Evolutionary conservation across 1,284 basidiomycete genomes (phyloP).

Genomic region (Meira nashicola): DNA sequence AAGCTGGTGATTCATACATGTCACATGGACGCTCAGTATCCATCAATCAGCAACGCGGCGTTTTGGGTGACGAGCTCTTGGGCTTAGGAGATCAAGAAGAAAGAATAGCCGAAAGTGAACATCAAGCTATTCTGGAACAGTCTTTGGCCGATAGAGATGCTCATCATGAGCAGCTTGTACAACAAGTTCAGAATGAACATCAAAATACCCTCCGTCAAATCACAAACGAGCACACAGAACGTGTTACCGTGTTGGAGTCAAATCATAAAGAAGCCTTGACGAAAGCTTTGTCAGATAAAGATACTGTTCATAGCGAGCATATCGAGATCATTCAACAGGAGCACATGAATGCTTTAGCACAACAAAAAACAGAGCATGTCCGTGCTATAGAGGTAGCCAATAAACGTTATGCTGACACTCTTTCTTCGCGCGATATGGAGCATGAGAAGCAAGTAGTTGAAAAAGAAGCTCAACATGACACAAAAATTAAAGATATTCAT

Average conservation of each 20-base stretch:
- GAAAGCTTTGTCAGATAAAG: background rate
- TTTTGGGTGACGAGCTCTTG: constrained; percentile 32
- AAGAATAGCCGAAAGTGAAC: background rate
- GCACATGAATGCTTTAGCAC: constrained; percentile 11
- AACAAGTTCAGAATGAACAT: constrained; percentile 20
- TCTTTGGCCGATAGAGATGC: constrained; percentile 4
- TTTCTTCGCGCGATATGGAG: constrained; percentile 20
- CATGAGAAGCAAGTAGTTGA: constrained; percentile 20
- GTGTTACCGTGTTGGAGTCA: background rate
- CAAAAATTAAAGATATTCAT: constrained; percentile 19
- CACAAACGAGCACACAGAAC: constrained; percentile 17
- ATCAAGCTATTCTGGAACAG: constrained; percentile 12
- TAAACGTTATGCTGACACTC: constrained; percentile 21
- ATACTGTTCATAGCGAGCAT: constrained; percentile 8
- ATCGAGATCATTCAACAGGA: constrained; percentile 9
- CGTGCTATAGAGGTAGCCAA: constrained; percentile 22
- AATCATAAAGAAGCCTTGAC: background rate
- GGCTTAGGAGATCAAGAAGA: constrained; percentile 7
- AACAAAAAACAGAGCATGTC: constrained; percentile 15
- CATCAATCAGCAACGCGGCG: constrained; percentile 12
- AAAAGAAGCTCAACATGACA: constrained; percentile 13
- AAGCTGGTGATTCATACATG: constrained; percentile 9
- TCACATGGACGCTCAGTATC: background rate
- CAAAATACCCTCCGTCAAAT: constrained; percentile 14
- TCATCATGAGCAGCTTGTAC: background rate